These are phyloP conservation scores for Cordyceps cateniannulata DNA, from an alignment of 2,329 filamentous ascomycete species.

Conservation along the genomic window DNA sequence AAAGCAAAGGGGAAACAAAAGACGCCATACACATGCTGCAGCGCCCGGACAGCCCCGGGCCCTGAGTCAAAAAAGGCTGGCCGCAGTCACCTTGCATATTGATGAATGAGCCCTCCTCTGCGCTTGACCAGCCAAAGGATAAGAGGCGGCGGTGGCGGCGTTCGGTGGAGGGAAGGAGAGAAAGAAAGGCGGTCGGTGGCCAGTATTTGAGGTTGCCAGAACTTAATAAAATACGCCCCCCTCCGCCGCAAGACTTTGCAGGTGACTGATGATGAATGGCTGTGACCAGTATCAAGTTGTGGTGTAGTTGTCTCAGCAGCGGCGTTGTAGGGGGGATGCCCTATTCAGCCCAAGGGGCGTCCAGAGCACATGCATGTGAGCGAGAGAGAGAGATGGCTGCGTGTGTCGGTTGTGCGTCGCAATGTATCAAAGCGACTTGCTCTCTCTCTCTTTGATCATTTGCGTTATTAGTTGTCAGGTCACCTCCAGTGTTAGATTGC, in stretches of 20 bases:
- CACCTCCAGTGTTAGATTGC: neutral
- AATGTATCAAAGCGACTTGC: too few relatives aligned
- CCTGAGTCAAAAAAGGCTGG: neutral
- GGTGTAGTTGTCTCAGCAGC: too few relatives aligned
- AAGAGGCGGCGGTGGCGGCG: neutral
- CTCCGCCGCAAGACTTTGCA: neutral
- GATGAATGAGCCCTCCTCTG: neutral
- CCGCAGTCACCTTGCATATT: neutral
- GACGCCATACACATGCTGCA: neutral
- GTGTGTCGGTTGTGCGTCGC: too few relatives aligned
- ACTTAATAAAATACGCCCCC: neutral
- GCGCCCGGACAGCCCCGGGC: neutral
- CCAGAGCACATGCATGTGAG: too few relatives aligned
- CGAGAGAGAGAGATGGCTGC: too few relatives aligned
- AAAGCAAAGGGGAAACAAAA: neutral
- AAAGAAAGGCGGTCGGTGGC: neutral
- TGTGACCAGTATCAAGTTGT: too few relatives aligned
- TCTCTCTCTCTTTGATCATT: too few relatives aligned
- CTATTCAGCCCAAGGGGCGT: too few relatives aligned
- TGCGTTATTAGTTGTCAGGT: too few relatives aligned
- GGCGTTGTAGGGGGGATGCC: too few relatives aligned
- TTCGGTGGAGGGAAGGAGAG: neutral
- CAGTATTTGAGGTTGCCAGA: neutral
- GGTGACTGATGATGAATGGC: too few relatives aligned
- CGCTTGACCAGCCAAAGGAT: neutral